Conservation (phyloP, 2,329 filamentous ascomycete species). For the Periconia sp. region DNA sequence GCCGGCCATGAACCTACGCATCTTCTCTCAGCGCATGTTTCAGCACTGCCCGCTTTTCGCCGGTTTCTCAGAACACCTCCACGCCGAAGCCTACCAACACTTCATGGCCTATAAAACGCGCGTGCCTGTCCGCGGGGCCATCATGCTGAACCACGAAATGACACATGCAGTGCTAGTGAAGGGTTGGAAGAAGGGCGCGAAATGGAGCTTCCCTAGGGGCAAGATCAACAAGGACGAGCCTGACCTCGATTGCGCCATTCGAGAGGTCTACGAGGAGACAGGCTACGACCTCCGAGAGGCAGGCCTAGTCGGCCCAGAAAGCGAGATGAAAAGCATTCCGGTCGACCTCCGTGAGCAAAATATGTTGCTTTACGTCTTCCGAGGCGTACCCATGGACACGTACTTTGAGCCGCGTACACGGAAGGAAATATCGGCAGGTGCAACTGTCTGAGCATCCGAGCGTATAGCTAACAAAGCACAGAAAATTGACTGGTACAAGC, state of each 20-base stretch:
- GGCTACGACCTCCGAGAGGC: conserved; percentile 81
- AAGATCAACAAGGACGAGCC: conserved; percentile 99
- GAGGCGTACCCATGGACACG: conserved; percentile 84
- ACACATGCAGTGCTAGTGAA: conserved; percentile 92
- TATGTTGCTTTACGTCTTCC: conserved; percentile 89
- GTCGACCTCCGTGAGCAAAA: conserved; percentile 92
- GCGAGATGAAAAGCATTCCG: conserved; percentile 82
- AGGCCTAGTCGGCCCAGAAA: conserved; percentile 72
- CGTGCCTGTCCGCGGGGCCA: conserved; percentile 91
- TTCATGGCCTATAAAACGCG: conserved; percentile 95
- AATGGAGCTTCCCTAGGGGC: conserved; percentile 94
- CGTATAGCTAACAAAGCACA: conserved; percentile 17
- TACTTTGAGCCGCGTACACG: conserved; percentile 87
- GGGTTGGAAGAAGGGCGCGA: conserved; percentile 95
- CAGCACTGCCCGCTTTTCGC: conserved; percentile 90
- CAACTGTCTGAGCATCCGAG: too few species aligned
- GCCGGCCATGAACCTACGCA: conserved; percentile 82
- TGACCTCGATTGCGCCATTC: conserved; percentile 89
- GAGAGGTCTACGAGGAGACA: conserved; percentile 96
- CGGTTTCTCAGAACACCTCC: conserved; percentile 76
- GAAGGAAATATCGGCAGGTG: conserved; percentile 82
- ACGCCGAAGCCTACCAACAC: conserved; percentile 84
- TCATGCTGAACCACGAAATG: conserved; percentile 93
- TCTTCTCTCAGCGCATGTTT: conserved; percentile 89
- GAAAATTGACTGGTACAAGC: conserved; percentile 92